Percentiles rank a stretch among this genome's conserved stretches.
These are phyloP conservation scores for Tylopilus sp. DNA, from an alignment of 1,284 basidiomycete species.

Conservation along the genomic window DNA sequence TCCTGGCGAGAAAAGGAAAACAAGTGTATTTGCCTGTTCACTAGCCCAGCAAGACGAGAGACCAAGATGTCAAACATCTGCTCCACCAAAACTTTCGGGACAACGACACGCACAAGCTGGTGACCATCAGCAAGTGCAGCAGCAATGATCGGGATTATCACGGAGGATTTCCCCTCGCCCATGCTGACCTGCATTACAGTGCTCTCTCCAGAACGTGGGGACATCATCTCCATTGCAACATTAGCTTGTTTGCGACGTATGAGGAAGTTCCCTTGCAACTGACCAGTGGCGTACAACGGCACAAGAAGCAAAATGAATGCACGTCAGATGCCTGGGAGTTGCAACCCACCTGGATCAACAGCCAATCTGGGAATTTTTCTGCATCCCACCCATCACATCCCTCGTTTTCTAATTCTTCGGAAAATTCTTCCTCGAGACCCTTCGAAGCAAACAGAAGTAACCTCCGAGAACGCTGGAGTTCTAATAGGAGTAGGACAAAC, in stretches of 20 bases:
- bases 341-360: constrained; percentile 52
- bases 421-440: constrained; percentile 1
- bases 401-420: constrained; percentile 25
- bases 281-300: no score
- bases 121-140: constrained; percentile 54
- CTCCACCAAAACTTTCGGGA: constrained; percentile 52
- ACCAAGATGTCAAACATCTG: constrained; percentile 62
- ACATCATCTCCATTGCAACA: constrained; percentile 58
- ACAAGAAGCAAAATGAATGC: neutral
- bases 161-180: constrained; percentile 67
- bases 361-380: constrained; percentile 49
- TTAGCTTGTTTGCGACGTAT: constrained; percentile 51
- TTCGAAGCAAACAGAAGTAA: neutral
- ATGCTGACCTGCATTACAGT: constrained; percentile 61
- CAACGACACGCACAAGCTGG: constrained; percentile 59
- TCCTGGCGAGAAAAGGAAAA: constrained; percentile 52
- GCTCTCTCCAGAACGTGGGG: constrained; percentile 46
- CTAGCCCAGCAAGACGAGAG: constrained; percentile 53
- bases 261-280: constrained; percentile 57
- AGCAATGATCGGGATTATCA: constrained; percentile 60
- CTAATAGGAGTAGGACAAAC: constrained; percentile 42
- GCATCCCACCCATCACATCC: constrained; percentile 25
- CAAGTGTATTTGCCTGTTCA: constrained; percentile 56
- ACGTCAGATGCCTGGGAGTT: no score
- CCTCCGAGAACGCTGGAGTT: constrained; percentile 41